Base-by-base conservation (phyloP, 805 yeast genomes). In the Candida anglica region DNA sequence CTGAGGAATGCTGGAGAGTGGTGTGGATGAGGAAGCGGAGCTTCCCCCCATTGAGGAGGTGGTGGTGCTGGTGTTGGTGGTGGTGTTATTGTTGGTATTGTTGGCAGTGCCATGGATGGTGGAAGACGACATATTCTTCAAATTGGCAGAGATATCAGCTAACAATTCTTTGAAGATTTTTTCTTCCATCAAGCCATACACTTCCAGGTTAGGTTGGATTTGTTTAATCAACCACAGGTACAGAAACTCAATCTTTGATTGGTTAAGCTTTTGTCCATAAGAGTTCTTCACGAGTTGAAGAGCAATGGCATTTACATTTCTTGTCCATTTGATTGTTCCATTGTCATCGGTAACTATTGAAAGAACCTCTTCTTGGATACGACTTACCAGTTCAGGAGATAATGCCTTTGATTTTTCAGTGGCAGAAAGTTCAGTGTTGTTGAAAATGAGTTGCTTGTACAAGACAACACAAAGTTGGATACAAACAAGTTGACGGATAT, bases 251-350 rank as follows among this genome's bases (percentile, higher is more conserved):
- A 77, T 66, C 47, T 67, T 47, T 13, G 55, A 42, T 38, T 71
- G 72, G 0, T 71, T 56, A 27, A 60, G 39, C 14, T 46, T 43
- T 5, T 25, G 29, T 5, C 29, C 29, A 16, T 32, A 24, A 14
- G 60, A 59, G 28, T 60, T 63, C 44, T 74, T 73, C 21, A 74
- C 73, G 31, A 83, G 50, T 52, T 82, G 94, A 39, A 86, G 68
- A 4, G 91, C 75, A 41, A 87, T 75, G 11, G 83, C 69, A 42
- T 77, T 73, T 17, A 86, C 75, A 56, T 86, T 86, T 50, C 86
- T 75, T 1, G 96, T 86, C 96, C 96, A 86, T 62, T 88, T 86
- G 38, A 86, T 77, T 53, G 84, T 85, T 2, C 95, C 95, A 48
- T 81, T 83, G 39, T 83, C 86, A 58, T 86, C 95, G 21, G 87